Evolutionary conservation across 257 asterid genomes (phyloP).

Genomic region (Ajuga chamaepitys): DNA sequence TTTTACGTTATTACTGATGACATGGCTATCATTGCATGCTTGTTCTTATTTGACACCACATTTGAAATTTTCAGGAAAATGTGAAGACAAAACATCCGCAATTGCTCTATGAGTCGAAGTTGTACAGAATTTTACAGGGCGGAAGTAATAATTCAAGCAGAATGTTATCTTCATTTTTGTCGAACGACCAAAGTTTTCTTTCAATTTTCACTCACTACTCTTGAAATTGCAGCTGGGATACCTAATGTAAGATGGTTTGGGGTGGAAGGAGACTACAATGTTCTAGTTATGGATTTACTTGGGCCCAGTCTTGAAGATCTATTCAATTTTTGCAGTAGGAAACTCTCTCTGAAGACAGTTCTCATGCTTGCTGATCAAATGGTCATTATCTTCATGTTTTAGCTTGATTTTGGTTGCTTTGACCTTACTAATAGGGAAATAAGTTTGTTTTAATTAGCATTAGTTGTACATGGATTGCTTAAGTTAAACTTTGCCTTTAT

Average conservation of each 20-base stretch:
- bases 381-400: conserved; percentile 37
- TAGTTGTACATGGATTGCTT: not conserved
- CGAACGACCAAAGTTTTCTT: not conserved
- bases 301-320: conserved; percentile 99
- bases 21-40: not conserved
- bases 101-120: conserved; percentile 85
- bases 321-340: conserved; percentile 92
- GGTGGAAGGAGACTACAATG: conserved; percentile 92
- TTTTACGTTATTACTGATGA: not conserved
- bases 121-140: conserved; percentile 90
- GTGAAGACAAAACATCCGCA: conserved; percentile 97
- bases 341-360: conserved; percentile 92
- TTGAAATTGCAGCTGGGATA: conserved; percentile 74
- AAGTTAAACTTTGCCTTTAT: conserved; percentile 10
- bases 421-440: not conserved
- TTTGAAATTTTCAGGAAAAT: conserved; percentile 54
- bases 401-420: not conserved
- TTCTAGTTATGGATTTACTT: conserved; percentile 97
- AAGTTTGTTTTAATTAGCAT: not conserved
- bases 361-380: conserved; percentile 99
- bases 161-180: conserved; percentile 10
- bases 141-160: conserved; percentile 63
- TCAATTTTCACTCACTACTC: not conserved
- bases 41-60: conserved; percentile 3
- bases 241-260: conserved; percentile 96